Percentiles rank a stretch among this genome's conserved stretches.
Conservation (phyloP, 345 rosid genomes). For the Dipteronia sinensis region DNA sequence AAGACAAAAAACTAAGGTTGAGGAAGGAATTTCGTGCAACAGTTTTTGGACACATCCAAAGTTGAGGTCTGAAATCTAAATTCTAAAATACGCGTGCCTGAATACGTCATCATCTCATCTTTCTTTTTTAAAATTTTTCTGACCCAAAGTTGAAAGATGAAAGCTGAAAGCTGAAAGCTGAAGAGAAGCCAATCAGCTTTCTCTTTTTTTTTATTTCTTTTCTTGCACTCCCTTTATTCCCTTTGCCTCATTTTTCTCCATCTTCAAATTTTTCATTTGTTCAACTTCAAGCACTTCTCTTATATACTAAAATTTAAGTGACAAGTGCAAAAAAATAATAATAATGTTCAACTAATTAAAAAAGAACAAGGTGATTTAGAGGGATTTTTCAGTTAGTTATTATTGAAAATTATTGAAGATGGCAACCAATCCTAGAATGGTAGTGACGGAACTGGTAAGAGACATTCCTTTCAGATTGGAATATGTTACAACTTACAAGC, state of each 20-base stretch:
- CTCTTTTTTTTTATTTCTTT: slow-evolving; percentile 27
- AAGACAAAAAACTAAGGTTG: slow-evolving; percentile 31
- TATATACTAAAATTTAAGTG: no score
- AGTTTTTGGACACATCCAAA: slow-evolving; percentile 33
- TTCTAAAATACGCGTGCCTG: slow-evolving; percentile 57
- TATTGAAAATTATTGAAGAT: neutral
- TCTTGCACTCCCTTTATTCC: slow-evolving; percentile 47
- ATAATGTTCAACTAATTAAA: no score
- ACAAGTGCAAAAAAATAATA: no score
- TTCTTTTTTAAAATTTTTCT: neutral
- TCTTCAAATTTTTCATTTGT: neutral
- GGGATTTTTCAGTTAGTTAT: neutral
- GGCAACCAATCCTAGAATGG: neutral
- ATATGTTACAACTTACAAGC: neutral
- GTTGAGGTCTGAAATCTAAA: no score
- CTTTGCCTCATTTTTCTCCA: slow-evolving; percentile 41
- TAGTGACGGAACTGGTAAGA: neutral
- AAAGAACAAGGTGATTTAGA: no score
- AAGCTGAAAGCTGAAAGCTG: no score
- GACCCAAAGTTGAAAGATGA: slow-evolving; percentile 17
- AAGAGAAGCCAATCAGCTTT: slow-evolving; percentile 27
- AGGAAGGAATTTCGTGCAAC: slow-evolving; percentile 25
- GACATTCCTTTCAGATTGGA: slow-evolving; percentile 7
- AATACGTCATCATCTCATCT: slow-evolving; percentile 40
- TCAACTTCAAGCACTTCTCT: no score